A percentile compares a stretch with the other conserved stretches of the same genome.
Conservation (phyloP, 495 filamentous ascomycete genomes). For the Entonaema liquescens region DNA sequence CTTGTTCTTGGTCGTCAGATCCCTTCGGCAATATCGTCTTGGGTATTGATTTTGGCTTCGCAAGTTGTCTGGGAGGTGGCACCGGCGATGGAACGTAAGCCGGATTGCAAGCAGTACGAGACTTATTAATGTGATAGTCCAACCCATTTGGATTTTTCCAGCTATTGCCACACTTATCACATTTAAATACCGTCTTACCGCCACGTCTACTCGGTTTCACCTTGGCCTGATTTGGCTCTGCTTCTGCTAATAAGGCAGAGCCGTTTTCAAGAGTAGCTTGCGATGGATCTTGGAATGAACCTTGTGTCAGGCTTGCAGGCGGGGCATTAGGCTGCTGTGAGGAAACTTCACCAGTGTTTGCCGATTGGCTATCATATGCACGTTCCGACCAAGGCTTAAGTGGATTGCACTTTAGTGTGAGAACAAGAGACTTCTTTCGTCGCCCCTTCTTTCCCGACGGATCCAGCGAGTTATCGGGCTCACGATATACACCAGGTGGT, state of each 20-base stretch:
- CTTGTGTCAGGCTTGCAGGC: background rate
- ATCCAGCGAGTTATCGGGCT: constrained; percentile 39
- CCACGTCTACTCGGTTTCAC: constrained; percentile 12
- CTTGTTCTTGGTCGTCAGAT: background rate
- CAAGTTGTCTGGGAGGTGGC: constrained; percentile 29
- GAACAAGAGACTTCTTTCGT: constrained; percentile 46
- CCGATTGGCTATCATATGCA: background rate
- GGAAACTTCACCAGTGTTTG: background rate
- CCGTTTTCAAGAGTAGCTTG: background rate
- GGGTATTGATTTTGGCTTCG: constrained; percentile 14
- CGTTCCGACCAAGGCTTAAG: constrained; percentile 41
- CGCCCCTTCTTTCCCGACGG: constrained; percentile 43
- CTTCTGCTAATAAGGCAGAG: constrained; percentile 5
- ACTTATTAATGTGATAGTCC: constrained; percentile 61
- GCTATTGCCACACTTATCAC: constrained; percentile 56
- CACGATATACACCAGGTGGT: constrained; percentile 42
- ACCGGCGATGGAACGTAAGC: constrained; percentile 49
- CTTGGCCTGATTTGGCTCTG: constrained; percentile 19
- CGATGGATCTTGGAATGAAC: background rate
- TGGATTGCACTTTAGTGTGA: constrained; percentile 46
- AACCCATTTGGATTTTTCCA: constrained; percentile 64
- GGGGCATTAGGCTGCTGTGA: background rate
- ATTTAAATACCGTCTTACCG: constrained; percentile 36
- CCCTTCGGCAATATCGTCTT: background rate
- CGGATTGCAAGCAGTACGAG: constrained; percentile 59